Base-by-base conservation (phyloP, 805 yeast genomes). In the Barnettozyma populi region DNA sequence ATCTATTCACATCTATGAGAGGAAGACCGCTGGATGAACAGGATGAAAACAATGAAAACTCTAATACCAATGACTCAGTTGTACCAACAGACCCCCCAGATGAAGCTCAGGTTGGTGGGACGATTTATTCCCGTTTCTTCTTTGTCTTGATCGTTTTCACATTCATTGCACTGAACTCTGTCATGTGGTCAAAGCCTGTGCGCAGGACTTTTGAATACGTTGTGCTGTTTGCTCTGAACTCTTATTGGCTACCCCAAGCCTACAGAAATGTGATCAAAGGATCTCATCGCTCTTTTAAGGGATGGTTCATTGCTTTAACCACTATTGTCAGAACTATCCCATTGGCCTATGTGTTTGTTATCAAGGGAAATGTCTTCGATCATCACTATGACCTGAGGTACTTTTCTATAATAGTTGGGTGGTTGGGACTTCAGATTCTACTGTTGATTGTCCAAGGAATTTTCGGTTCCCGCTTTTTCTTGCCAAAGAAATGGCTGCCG, bases 241-340 rank as follows among this genome's bases (percentile, higher is more conserved):
- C 95, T 1, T 83, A 78, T 55, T 90, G 97, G 97, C 55, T 86
- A 14, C 97, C 97, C 2, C 98, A 90, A 64, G 83, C 87, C 38
- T 82, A 81, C 56, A 73, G 97, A 61, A 88, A 89, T 61, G 78
- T 82, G 3, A 62, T 82, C 25, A 74, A 87, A 45, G 92, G 90
- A 19, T 73, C 81, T 13, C 73, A 88, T 47, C 72, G 78, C 47
- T 79, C 86, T 3, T 79, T 89, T 52, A 66, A 74, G 34, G 86
- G 95, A 90, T 79, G 76, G 51, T 90, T 86, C 56, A 76, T 89
- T n/a, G 23, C 82, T 9, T 86, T 90, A 0, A 79, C 86, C 0
- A 78, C 89, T 0, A 35, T 79, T 2, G 64, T 86, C 8, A 69
- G 96, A 51, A 57, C 83, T 2, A 29, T 75, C 1, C 97, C 97